Base-by-base conservation (phyloP, 169 alveolate species). In the Fabrea salina region DNA sequence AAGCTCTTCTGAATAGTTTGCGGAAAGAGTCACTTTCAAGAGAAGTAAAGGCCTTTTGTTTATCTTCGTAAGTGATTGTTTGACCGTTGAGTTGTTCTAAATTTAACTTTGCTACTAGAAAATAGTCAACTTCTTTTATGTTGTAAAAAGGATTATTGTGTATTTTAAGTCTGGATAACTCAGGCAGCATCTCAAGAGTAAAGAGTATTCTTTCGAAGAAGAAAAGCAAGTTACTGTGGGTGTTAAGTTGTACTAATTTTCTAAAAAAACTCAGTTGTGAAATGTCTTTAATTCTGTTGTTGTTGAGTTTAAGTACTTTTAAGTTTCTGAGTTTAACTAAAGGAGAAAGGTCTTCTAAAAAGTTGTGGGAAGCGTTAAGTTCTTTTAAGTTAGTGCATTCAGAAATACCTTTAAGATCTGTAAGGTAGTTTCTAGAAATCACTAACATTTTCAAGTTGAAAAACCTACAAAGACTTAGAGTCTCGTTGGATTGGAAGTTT, bases 311-410 rank as follows among this genome's bases (percentile, higher is more conserved):
- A 19, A 64, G 30, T 32, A 56, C 41, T 13, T 19, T 39, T 4
- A 64, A 56, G 19, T 41, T 64, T 32, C 16, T 19, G 16, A 64
- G 30, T 22, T 33, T 22, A 13, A 16, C 37, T 16, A 64, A 37
- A 19, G 75, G 75, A 37, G 57, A 16, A 16, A 64, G n/a, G 50
- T 32, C 50, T 64, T 33, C 54, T 33, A 64, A 39, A 37, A 8
- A n/a, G 54, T 64, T 64, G 30, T 40, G 35, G 2, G 49, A 32
- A 19, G 41, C 32, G n/a, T 64, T 64, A 25, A 64, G 50, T 30
- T 64, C 35, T 39, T 33, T 64, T 6, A 64, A 30, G 30, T 33
- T 39, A 19, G 75, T 19, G 54, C 75, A 64, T 41, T 64, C 57
- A 19, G 57, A 25, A 19, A 64, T 41, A 6, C 37, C 75, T 39